Evolutionary conservation across 208 protist species (phyloP).

Genomic region (Phytomonas sp.): DNA sequence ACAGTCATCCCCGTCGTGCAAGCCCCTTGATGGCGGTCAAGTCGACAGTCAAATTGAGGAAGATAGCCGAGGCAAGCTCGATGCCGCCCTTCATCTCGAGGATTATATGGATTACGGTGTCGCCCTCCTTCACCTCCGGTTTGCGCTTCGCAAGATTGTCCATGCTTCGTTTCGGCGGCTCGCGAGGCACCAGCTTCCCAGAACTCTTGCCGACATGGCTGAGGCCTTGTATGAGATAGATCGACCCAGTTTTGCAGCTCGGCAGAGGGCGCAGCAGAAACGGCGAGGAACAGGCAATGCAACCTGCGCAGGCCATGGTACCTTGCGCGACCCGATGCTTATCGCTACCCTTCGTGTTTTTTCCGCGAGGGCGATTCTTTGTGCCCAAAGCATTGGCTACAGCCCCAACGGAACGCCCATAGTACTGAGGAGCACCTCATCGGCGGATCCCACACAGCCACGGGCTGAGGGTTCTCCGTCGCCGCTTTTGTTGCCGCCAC

Average conservation of each 20-base stretch:
- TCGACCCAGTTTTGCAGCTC: not conserved
- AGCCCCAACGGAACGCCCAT: constrained; percentile 15
- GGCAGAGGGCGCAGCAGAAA: not conserved
- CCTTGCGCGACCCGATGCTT: constrained; percentile 43
- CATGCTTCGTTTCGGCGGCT: constrained; percentile 68
- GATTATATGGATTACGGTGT: constrained; percentile 75
- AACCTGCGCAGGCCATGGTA: not conserved
- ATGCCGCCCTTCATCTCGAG: constrained; percentile 57
- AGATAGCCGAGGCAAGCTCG: constrained; percentile 16
- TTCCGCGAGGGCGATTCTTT: constrained; percentile 47
- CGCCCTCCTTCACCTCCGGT: constrained; percentile 69
- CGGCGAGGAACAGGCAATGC: not conserved
- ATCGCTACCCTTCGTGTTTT: constrained; percentile 64
- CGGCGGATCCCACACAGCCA: not conserved
- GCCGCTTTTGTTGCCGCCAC: not conserved
- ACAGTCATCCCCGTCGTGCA: not conserved
- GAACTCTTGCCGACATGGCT: constrained; percentile 50
- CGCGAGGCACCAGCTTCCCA: constrained; percentile 40
- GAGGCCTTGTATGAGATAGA: constrained; percentile 48
- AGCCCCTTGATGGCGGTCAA: not conserved
- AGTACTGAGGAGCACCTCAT: not conserved
- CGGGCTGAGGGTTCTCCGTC: not conserved
- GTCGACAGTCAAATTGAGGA: not conserved
- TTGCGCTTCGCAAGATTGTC: constrained; percentile 78
- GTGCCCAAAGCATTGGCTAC: constrained; percentile 50